Percentiles rank a stretch among this genome's conserved stretches.
phyloP scores from a whole-genome alignment of 1,284 basidiomycete genomes.

The Hypsizygus ulmarius region DNA sequence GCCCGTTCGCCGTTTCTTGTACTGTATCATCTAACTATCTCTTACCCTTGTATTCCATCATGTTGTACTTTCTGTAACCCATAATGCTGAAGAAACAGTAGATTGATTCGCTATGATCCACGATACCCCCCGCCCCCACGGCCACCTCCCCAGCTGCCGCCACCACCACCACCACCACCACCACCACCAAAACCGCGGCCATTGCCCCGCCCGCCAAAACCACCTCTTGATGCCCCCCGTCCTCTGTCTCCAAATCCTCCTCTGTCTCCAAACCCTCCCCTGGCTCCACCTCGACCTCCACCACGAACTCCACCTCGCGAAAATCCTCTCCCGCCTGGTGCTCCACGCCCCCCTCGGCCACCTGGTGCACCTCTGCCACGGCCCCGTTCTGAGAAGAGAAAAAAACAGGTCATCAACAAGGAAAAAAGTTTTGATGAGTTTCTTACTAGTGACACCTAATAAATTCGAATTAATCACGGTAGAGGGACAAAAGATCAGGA shows the following conservation, averaged over 20 bases:
- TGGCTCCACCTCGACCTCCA: constrained; percentile 40
- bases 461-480: constrained; percentile 7
- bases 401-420: constrained; percentile 10
- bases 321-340: constrained; percentile 30
- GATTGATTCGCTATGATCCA: constrained; percentile 37
- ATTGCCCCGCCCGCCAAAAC: constrained; percentile 26
- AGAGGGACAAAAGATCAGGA: constrained; percentile 12
- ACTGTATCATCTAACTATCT: constrained; percentile 3
- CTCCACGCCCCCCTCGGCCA: constrained; percentile 27
- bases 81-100: background rate
- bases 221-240: constrained; percentile 29
- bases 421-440: background rate
- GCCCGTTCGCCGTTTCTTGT: background rate
- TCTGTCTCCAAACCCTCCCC: constrained; percentile 34
- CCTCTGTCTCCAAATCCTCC: constrained; percentile 38
- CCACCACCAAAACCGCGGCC: constrained; percentile 36
- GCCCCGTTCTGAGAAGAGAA: constrained; percentile 50
- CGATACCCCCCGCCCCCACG: constrained; percentile 37
- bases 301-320: constrained; percentile 42
- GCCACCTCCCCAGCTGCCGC: constrained; percentile 36
- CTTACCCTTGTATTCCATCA: background rate
- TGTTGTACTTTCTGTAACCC: constrained; percentile 1
- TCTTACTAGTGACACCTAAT: constrained; percentile 52
- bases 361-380: constrained; percentile 46
- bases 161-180: constrained; percentile 23